Percentiles rank a stretch among this genome's conserved stretches.
phyloP scores from a whole-genome alignment of 2,329 filamentous ascomycete genomes.

The Aspergillus proliferans region DNA sequence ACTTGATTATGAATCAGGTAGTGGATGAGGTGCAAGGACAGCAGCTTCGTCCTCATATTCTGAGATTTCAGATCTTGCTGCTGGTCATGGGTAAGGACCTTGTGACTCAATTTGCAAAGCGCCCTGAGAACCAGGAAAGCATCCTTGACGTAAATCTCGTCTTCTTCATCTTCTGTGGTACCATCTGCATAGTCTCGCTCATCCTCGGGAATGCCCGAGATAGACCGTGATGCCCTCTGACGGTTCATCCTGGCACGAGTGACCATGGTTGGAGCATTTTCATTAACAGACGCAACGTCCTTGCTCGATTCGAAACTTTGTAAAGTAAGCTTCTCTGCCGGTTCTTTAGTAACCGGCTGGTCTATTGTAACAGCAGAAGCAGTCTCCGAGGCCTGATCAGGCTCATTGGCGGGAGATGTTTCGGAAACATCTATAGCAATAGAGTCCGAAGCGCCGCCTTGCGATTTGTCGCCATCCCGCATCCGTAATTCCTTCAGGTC shows the following conservation, averaged over 20 bases:
- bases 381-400: slow-evolving; percentile 41
- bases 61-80: slow-evolving; percentile 88
- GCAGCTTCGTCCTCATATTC: slow-evolving; percentile 93
- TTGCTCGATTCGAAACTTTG: slow-evolving; percentile 65
- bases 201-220: slow-evolving; percentile 31
- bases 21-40: slow-evolving; percentile 92
- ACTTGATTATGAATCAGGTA: slow-evolving; percentile 93
- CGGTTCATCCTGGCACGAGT: slow-evolving; percentile 49
- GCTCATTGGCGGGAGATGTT: slow-evolving; percentile 41
- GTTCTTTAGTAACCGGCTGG: slow-evolving; percentile 48
- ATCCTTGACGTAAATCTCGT: slow-evolving; percentile 95
- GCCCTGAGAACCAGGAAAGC: slow-evolving; percentile 95
- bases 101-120: slow-evolving; percentile 95
- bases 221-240: slow-evolving; percentile 42
- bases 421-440: slow-evolving; percentile 35
- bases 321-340: slow-evolving; percentile 56
- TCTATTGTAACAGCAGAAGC: slow-evolving; percentile 29
- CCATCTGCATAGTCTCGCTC: slow-evolving; percentile 33
- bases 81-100: slow-evolving; percentile 80
- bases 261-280: slow-evolving; percentile 62
- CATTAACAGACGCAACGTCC: slow-evolving; percentile 60
- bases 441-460: slow-evolving; percentile 28
- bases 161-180: slow-evolving; percentile 60
- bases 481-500: slow-evolving; percentile 78
- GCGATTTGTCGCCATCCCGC: slow-evolving; percentile 31